A percentile compares a stretch with the other conserved stretches of the same genome.
phyloP scores from a whole-genome alignment of 2,329 filamentous ascomycete species.

The Talaromyces rugulosus region DNA sequence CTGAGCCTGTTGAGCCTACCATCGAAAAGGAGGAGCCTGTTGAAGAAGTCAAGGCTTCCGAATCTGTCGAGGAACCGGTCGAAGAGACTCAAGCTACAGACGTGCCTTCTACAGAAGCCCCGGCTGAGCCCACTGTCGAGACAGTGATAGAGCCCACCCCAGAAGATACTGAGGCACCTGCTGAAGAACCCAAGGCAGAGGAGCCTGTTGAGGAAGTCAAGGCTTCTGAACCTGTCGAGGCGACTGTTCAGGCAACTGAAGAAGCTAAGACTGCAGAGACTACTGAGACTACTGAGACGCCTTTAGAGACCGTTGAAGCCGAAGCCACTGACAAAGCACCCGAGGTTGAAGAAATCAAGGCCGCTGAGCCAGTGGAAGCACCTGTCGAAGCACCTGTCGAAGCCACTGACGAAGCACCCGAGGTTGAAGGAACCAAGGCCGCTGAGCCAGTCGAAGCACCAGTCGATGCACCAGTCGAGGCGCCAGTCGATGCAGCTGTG shows the following conservation, averaged over 20 bases:
- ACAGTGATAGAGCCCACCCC: no score
- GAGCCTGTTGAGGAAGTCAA: background rate
- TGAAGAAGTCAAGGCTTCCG: background rate
- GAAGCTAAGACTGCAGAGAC: no score
- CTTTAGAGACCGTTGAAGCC: background rate
- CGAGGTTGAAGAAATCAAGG: background rate
- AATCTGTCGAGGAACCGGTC: background rate
- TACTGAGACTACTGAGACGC: no score
- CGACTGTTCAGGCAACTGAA: no score
- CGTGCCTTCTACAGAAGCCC: background rate
- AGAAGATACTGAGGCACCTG: background rate
- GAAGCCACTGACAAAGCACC: constrained; percentile 6
- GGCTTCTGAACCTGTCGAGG: no score
- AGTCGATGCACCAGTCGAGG: constrained; percentile 8
- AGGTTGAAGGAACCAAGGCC: background rate
- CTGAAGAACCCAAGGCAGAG: background rate
- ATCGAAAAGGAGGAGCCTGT: background rate
- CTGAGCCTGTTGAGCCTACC: background rate
- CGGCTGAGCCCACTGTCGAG: background rate
- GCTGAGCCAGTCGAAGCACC: constrained; percentile 11
- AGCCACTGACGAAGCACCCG: no score
- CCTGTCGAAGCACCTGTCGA: background rate
- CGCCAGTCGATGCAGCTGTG: background rate
- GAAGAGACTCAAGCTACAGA: background rate
- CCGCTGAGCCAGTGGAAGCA: constrained; percentile 4